A percentile compares a stretch with the other conserved stretches of the same genome.
These are phyloP conservation scores for Penicillium rolfsii DNA, from an alignment of 2,329 filamentous ascomycete species.

Conservation along the genomic window DNA sequence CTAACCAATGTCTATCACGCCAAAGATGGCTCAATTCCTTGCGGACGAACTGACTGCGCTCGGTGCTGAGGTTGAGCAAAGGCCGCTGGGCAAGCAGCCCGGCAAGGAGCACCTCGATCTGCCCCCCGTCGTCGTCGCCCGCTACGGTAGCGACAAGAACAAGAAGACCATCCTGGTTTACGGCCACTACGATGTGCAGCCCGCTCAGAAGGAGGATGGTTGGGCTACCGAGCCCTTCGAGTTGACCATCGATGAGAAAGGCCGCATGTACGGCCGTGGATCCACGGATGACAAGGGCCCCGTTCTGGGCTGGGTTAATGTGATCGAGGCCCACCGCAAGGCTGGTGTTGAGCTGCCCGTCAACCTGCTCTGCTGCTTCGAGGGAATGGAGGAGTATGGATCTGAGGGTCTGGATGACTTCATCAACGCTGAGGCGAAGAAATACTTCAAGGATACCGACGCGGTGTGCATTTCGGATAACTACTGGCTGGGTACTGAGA, in stretches of 20 bases:
- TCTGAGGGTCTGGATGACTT: slow-evolving; percentile 96
- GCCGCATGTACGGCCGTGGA: slow-evolving; percentile 93
- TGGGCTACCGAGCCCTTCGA: slow-evolving; percentile 96
- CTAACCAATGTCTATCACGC: slow-evolving; percentile 7
- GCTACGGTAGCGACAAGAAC: slow-evolving; percentile 87
- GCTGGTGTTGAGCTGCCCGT: slow-evolving; percentile 93
- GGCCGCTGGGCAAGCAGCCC: slow-evolving; percentile 87
- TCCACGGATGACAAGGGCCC: slow-evolving; percentile 98
- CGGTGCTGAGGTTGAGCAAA: slow-evolving; percentile 84
- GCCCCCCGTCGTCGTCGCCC: slow-evolving; percentile 86
- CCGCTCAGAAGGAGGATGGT: slow-evolving; percentile 87
- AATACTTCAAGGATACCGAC: slow-evolving; percentile 93
- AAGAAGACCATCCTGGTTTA: slow-evolving; percentile 97
- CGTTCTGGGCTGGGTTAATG: slow-evolving; percentile 95
- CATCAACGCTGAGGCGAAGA: slow-evolving; percentile 86
- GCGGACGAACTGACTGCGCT: slow-evolving; percentile 78
- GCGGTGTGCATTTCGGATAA: slow-evolving; percentile 99
- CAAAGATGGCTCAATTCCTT: slow-evolving; percentile 86
- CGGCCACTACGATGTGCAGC: slow-evolving; percentile 98
- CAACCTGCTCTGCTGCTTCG: slow-evolving; percentile 98
- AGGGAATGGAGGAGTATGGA: slow-evolving; percentile 99
- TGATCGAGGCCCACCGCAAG: slow-evolving; percentile 96
- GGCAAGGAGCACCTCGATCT: slow-evolving; percentile 88
- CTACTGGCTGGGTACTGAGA: slow-evolving; percentile 99
- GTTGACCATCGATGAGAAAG: slow-evolving; percentile 83